Percentiles rank a stretch among this genome's conserved stretches.
These are phyloP conservation scores for Tetracentron sinense DNA, from an alignment of 164 flowering plant genomes.

Conservation along the genomic window DNA sequence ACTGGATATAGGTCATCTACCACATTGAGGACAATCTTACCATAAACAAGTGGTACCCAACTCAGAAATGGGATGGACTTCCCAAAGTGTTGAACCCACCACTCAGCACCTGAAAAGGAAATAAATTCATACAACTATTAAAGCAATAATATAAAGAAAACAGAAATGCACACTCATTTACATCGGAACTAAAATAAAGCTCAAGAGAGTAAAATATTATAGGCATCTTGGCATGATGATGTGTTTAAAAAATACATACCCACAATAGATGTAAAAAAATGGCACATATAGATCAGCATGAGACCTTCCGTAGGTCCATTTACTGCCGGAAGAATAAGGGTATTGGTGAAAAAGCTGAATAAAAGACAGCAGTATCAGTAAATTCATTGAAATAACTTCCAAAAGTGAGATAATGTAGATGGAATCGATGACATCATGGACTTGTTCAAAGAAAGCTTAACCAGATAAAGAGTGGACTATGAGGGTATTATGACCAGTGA, in stretches of 20 bases:
- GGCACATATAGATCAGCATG: conserved; percentile 74
- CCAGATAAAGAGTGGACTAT: background rate
- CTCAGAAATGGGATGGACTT: conserved; percentile 64
- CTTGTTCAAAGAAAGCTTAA: background rate
- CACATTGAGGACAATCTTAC: conserved; percentile 35
- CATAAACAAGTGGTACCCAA: conserved; percentile 74
- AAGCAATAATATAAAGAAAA: background rate
- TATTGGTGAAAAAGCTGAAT: conserved; percentile 91
- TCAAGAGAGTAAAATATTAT: background rate
- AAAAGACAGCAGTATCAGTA: conserved; percentile 12
- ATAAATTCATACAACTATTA: background rate
- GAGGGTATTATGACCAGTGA: too few species aligned
- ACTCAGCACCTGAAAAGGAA: conserved; percentile 72
- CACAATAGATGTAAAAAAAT: conserved; percentile 72
- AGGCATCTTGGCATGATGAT: background rate
- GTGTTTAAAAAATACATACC: conserved; percentile 45
- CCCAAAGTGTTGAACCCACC: conserved; percentile 85
- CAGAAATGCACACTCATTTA: background rate
- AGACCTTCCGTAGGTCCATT: conserved; percentile 99
- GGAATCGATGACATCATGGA: too few species aligned
- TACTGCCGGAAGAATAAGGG: conserved; percentile 82
- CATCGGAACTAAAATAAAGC: background rate
- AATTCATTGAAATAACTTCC: background rate
- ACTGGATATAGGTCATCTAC: background rate
- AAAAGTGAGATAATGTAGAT: background rate